These are phyloP conservation scores for Tricladium varicosporioides DNA, from an alignment of 2,329 filamentous ascomycete genomes.

Conservation along the genomic window DNA sequence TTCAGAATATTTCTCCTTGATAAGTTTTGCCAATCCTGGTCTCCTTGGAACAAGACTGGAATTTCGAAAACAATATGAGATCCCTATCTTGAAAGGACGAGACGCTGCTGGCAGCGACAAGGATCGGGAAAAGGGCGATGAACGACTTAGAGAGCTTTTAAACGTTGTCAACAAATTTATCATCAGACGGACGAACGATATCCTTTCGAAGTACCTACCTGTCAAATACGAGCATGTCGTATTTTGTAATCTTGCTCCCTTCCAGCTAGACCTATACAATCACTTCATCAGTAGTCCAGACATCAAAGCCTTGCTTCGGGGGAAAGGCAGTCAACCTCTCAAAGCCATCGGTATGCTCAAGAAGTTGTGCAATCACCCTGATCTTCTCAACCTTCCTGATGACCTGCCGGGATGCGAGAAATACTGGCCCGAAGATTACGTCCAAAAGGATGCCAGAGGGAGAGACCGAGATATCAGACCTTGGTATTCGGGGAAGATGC, in stretches of 20 bases:
- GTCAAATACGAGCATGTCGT: slow-evolving; percentile 99
- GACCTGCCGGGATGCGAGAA: slow-evolving; percentile 87
- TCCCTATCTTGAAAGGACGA: slow-evolving; percentile 87
- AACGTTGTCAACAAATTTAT: slow-evolving; percentile 95
- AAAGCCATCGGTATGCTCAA: slow-evolving; percentile 97
- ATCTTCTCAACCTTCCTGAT: slow-evolving; percentile 77
- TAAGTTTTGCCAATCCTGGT: slow-evolving; percentile 94
- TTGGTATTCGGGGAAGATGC: slow-evolving; percentile 98
- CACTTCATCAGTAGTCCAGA: slow-evolving; percentile 96
- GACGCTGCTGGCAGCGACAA: slow-evolving; percentile 85
- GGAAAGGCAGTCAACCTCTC: slow-evolving; percentile 92
- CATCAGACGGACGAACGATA: slow-evolving; percentile 95
- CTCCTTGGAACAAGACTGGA: slow-evolving; percentile 85
- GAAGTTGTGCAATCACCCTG: slow-evolving; percentile 97
- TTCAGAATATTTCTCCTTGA: slow-evolving; percentile 94
- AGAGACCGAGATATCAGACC: slow-evolving; percentile 89
- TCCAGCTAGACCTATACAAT: slow-evolving; percentile 92
- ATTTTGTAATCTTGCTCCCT: slow-evolving; percentile 91
- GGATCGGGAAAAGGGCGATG: slow-evolving; percentile 79
- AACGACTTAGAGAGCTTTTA: slow-evolving; percentile 77
- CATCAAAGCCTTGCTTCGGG: slow-evolving; percentile 85
- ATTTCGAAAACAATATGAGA: slow-evolving; percentile 90
- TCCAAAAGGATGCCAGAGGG: slow-evolving; percentile 82
- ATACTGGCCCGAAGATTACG: slow-evolving; percentile 80
- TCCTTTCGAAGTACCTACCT: slow-evolving; percentile 93